Evolutionary conservation across 2,329 filamentous ascomycete species (phyloP).

Genomic region (Ceratocystis eucalypticola): DNA sequence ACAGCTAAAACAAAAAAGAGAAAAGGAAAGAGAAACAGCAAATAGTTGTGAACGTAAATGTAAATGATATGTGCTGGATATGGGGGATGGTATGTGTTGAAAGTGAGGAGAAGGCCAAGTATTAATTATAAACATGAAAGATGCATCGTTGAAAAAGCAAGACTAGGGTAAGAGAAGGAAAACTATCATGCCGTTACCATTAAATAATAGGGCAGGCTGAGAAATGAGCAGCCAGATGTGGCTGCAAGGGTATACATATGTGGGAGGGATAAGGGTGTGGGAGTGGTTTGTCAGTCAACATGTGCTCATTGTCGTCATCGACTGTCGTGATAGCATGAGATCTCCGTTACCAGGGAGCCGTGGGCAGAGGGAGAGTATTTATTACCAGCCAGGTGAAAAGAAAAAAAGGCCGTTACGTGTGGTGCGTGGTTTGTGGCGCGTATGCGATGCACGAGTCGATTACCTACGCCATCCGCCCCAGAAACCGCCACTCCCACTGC

Average conservation of each 20-base stretch:
- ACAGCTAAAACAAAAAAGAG: too few relatives aligned
- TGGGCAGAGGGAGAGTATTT: neutral
- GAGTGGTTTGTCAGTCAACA: constrained; percentile 6
- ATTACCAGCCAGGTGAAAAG: neutral
- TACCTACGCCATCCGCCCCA: constrained; percentile 25
- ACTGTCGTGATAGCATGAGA: constrained; percentile 22
- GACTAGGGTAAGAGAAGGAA: neutral
- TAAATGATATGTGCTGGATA: neutral
- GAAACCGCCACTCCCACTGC: constrained; percentile 23
- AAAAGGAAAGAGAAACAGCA: neutral
- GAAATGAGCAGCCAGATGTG: neutral
- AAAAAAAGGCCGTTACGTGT: neutral
- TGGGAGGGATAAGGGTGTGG: neutral
- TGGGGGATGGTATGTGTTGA: neutral
- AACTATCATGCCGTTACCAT: too few relatives aligned
- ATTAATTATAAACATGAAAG: constrained; percentile 1
- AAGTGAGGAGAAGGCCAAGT: neutral
- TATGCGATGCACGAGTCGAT: constrained; percentile 40
- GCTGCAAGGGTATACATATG: constrained; percentile 8
- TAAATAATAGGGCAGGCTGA: neutral
- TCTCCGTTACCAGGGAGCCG: neutral
- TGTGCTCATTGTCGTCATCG: constrained; percentile 5
- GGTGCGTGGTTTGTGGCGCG: constrained; percentile 27
- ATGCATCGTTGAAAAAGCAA: neutral
- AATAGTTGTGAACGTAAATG: neutral